Conservation (phyloP, 495 filamentous ascomycete species). For the Penicillium paradoxum region DNA sequence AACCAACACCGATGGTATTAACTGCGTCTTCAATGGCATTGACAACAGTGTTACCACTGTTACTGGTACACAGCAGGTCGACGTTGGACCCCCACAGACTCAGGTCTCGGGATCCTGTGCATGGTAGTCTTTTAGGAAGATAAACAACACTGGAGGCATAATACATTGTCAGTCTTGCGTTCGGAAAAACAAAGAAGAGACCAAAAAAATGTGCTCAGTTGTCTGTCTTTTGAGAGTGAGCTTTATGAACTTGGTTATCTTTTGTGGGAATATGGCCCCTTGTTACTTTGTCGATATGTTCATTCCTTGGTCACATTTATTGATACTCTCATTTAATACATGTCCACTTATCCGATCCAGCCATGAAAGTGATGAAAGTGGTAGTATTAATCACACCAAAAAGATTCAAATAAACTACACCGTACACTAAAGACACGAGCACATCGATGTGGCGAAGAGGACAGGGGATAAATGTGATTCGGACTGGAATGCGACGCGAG, state of each 20-base stretch:
- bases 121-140: neutral
- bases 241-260: too few relatives aligned
- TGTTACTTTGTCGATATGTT: too few relatives aligned
- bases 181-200: neutral
- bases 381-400: too few relatives aligned
- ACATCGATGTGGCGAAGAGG: neutral
- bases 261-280: too few relatives aligned
- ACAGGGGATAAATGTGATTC: neutral
- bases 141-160: neutral
- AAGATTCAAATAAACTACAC: too few relatives aligned
- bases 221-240: neutral
- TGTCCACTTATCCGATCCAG: too few relatives aligned
- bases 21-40: slow-evolving; percentile 12
- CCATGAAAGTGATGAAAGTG: too few relatives aligned
- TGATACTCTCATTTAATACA: too few relatives aligned
- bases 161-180: neutral
- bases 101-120: slow-evolving; percentile 12
- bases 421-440: too few relatives aligned
- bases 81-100: slow-evolving; percentile 18
- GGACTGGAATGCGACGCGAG: slow-evolving; percentile 8
- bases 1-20: neutral
- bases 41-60: slow-evolving; percentile 13
- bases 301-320: too few relatives aligned
- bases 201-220: neutral
- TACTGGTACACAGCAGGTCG: slow-evolving; percentile 9